Base-by-base conservation (phyloP, 2,329 filamentous ascomycete genomes). In the Calycina herbarum region DNA sequence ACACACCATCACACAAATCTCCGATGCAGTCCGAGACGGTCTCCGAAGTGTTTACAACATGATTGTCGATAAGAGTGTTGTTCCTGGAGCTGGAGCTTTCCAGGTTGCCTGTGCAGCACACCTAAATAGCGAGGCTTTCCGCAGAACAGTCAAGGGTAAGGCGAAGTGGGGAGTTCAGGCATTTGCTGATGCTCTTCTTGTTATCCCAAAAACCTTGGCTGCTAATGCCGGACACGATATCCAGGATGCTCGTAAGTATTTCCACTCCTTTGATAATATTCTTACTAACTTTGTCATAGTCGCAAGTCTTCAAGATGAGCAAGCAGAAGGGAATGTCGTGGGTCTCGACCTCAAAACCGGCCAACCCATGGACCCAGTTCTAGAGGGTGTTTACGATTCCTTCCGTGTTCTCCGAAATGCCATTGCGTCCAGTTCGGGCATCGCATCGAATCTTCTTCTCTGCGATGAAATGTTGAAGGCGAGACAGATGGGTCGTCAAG, bases 391-490 rank as follows among this genome's bases (percentile, higher is more conserved):
- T 8, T 99, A 92, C 77, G 95, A 99, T 78, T 97, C 94, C 15
- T 99, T 96, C 87, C 87, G 95, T 66, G 95, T 99, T 42, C 80
- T 99, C 73, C 87, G 95, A 72, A 98, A 98, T 82, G 93, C 90
- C 78, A 88, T 99, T 69, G 93, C 95, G 2, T 97, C 94, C 40
- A 95, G 93, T 78, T 91, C 94, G 31, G 93, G 95, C 69, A 99
- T 99, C 75, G 94, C 95, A 5, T 94, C 92, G 10, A 99, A 99
- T 81, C 83, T 99, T 70, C 82, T 99, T 71, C 85, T 99, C 60
- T 99, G 95, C 76, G 95, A 99, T 76, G 95, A 99, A 84, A 85
- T 99, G 82, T 83, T 99, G 74, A 99, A 99, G 85, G 95, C 95
- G 68, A 86, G 95, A 77, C 94, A 99, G 82, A 99, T 99, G 95